Evolutionary conservation across 2,329 filamentous ascomycete species (phyloP).

Genomic region (Lizonia empirigonia): DNA sequence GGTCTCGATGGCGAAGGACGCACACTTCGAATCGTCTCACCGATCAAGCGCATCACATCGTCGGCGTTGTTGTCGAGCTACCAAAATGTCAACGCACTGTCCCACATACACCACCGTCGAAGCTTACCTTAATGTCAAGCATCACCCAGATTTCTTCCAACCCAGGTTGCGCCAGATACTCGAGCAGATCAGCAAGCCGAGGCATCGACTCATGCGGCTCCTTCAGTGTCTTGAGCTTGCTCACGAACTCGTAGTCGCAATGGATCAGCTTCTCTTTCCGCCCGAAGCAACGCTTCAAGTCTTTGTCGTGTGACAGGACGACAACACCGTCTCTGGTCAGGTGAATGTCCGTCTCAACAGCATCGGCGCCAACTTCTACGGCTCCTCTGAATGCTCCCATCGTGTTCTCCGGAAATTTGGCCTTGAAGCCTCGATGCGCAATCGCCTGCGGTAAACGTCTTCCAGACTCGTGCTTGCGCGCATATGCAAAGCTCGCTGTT

Average conservation of each 20-base stretch:
- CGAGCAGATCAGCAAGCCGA: constrained; percentile 73
- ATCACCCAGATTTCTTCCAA: constrained; percentile 76
- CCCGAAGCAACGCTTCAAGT: constrained; percentile 81
- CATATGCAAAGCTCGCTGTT: constrained; percentile 45
- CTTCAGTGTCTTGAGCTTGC: constrained; percentile 68
- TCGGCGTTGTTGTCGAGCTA: constrained; percentile 73
- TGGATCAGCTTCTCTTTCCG: constrained; percentile 73
- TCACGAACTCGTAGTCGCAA: constrained; percentile 76
- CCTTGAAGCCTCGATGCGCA: constrained; percentile 80
- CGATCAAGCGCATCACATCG: constrained; percentile 72
- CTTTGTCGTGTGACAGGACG: constrained; percentile 81
- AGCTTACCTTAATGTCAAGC: constrained; percentile 82
- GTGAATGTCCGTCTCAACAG: constrained; percentile 87
- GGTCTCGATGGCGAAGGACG: constrained; percentile 51
- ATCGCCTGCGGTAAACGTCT: constrained; percentile 69
- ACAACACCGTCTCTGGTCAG: constrained; percentile 81
- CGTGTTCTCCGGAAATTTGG: constrained; percentile 81
- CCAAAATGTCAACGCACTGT: constrained; percentile 8
- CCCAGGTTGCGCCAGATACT: constrained; percentile 69
- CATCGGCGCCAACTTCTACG: constrained; percentile 74
- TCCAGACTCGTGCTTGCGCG: constrained; percentile 43
- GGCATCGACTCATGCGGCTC: constrained; percentile 75
- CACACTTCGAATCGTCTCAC: constrained; percentile 64
- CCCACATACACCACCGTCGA: background rate
- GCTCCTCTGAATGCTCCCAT: constrained; percentile 79